Base-by-base conservation (phyloP, 306 rosid species). In the Quercus parvula region DNA sequence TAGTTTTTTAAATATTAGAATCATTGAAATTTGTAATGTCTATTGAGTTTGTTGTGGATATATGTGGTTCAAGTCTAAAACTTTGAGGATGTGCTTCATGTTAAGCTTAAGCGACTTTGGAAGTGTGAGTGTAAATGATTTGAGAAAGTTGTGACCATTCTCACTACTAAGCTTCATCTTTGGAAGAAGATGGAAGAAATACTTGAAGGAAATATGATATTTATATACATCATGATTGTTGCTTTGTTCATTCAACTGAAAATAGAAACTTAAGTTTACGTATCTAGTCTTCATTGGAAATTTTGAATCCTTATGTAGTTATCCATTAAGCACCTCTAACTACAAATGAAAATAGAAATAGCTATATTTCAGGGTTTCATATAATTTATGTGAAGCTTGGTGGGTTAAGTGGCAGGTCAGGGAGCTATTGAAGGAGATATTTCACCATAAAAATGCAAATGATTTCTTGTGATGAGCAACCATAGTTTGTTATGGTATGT, bases 331-430 rank as follows among this genome's bases (percentile, higher is more conserved):
- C 20, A 70, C 71, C 74, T 63, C 59, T 71, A 20, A 73, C 75
- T 81, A 76, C 66, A 79, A 72, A 79, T 51, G 56, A 76, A 77
- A 82, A 77, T 77, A 73, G 81, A 77, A 55, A 79, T 77, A 71
- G 67, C 79, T 70, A 31, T 79, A 52, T 78, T 11, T 20, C 56
- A 59, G 58, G 84, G 70, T 77, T 82, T 80, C 18, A 75, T 81
- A 79, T 85, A 75, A 78, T 84, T 85, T 77, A 84, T 77, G 19
- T 80, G 64, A 89, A 82, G 75, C 75, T 71, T 85, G 86, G 77
- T 81, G 87, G 87, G 83, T 75, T 83, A 57, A 85, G 75, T 90
- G 89, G 87, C 96, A 91, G 92, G 92, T 85, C 75, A 77, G 80
- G 88, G 75, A 80, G 86, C 79, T 33, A 72, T 75, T 76, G 85